Conservation (phyloP, 1,139 yeast species). For the Geotrichum phurueaensis region DNA sequence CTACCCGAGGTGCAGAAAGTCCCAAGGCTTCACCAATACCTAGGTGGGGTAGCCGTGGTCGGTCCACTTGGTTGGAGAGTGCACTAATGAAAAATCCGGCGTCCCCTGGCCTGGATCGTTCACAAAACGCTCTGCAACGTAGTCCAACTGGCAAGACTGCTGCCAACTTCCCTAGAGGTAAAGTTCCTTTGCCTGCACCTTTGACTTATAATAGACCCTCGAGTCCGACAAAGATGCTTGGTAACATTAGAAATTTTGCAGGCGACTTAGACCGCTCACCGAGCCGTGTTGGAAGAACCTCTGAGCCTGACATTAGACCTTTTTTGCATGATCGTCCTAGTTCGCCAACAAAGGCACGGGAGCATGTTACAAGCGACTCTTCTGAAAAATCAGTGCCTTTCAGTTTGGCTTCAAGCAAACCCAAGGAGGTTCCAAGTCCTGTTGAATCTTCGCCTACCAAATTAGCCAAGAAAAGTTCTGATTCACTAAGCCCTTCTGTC, state of each 20-base stretch:
- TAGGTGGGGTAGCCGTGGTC: constrained; percentile 26
- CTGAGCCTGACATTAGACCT: not conserved
- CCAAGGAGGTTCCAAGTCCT: not conserved
- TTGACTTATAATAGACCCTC: constrained; percentile 3
- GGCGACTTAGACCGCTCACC: constrained; percentile 4
- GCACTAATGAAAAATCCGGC: constrained; percentile 27
- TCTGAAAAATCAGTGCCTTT: not conserved
- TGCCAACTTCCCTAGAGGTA: constrained; percentile 11
- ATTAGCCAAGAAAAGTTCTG: constrained; percentile 8
- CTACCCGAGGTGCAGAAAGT: not conserved
- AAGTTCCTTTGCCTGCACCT: constrained; percentile 14
- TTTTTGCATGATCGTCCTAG: not conserved
- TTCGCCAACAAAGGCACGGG: not conserved
- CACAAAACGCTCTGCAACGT: not conserved
- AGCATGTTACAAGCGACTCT: not conserved
- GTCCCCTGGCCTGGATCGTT: constrained; percentile 3
- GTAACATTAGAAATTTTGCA: constrained; percentile 7
- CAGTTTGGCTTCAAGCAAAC: not conserved
- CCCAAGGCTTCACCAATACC: constrained; percentile 5
- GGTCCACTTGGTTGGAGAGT: constrained; percentile 32
- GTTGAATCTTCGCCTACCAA: not conserved
- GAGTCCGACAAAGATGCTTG: constrained; percentile 8
- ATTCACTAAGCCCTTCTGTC: not conserved
- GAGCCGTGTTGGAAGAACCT: not conserved
- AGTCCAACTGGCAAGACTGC: not conserved